These are phyloP conservation scores for Trametes cingulata DNA, from an alignment of 768 basidiomycete species.

Conservation along the genomic window DNA sequence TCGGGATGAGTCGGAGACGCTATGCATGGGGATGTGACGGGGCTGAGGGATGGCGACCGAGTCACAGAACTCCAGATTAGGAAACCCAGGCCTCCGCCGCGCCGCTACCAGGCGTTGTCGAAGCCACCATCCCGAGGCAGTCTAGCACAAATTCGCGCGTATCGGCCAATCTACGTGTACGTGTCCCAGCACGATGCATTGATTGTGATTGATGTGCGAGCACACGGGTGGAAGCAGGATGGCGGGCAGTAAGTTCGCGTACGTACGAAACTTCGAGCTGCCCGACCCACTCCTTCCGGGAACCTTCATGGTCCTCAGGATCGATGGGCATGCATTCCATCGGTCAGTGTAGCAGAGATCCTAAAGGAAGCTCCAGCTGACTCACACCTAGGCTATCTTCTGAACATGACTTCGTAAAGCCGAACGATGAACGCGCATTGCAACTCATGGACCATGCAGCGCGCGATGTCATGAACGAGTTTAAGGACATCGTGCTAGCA, in stretches of 20 bases:
- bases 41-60: slow-evolving; percentile 29
- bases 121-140: slow-evolving; percentile 2
- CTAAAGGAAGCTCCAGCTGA: not conserved
- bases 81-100: slow-evolving; percentile 15
- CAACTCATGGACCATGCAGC: slow-evolving; percentile 93
- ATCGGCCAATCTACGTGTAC: slow-evolving; percentile 1
- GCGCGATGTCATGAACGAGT: slow-evolving; percentile 73
- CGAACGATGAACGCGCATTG: slow-evolving; percentile 87
- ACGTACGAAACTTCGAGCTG: slow-evolving; percentile 87
- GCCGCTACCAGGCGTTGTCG: slow-evolving; percentile 21
- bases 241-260: slow-evolving; percentile 92
- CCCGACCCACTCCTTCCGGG: slow-evolving; percentile 84
- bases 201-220: not conserved
- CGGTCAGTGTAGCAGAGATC: slow-evolving; percentile 49
- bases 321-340: slow-evolving; percentile 95
- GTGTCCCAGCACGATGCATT: not conserved
- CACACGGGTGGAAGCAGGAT: slow-evolving; percentile 42
- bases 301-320: slow-evolving; percentile 80
- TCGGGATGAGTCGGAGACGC: slow-evolving; percentile 22
- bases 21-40: slow-evolving; percentile 21
- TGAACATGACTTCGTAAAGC: slow-evolving; percentile 79
- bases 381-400: slow-evolving; percentile 70
- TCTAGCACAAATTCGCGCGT: not conserved
- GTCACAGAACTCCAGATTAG: slow-evolving; percentile 25
- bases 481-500: slow-evolving; percentile 79